A percentile compares a stretch with the other conserved stretches of the same genome.
These are phyloP conservation scores for Ceratocystis colombiana DNA, from an alignment of 2,329 filamentous ascomycete genomes.

Conservation along the genomic window DNA sequence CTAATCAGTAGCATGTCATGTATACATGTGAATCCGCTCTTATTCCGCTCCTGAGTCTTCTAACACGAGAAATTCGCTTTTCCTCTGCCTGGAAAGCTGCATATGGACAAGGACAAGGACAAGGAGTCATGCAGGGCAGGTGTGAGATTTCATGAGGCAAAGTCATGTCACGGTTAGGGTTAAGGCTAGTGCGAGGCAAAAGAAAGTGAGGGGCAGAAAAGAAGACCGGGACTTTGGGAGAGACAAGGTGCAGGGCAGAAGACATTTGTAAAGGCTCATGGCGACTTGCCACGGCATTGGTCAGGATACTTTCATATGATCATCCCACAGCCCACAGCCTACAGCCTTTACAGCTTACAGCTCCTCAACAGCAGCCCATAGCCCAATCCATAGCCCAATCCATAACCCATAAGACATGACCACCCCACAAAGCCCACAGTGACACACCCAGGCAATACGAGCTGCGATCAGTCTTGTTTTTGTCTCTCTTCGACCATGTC, in stretches of 20 bases:
- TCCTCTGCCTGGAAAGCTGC: background rate
- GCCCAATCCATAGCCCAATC: background rate
- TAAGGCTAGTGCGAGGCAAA: background rate
- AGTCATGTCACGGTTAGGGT: slow-evolving; percentile 1
- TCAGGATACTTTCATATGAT: no score
- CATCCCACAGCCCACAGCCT: no score
- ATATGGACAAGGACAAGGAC: background rate
- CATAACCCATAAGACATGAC: background rate
- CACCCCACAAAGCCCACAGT: background rate
- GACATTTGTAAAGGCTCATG: no score
- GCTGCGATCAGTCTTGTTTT: slow-evolving; percentile 1
- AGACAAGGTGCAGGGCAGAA: background rate
- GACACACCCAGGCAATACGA: slow-evolving; percentile 14
- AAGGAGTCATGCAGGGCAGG: background rate
- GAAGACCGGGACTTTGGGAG: background rate
- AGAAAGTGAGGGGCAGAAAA: background rate
- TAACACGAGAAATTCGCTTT: background rate
- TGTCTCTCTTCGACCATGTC: background rate
- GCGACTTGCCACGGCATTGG: no score
- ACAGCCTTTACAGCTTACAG: background rate
- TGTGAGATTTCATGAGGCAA: background rate
- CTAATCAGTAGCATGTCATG: background rate
- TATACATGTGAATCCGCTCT: no score
- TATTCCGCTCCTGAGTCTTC: background rate
- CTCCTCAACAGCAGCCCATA: background rate